Percentiles rank a stretch among this genome's conserved stretches.
Evolutionary conservation across 2,329 filamentous ascomycete genomes (phyloP).

Genomic region (Thelonectria discophora): DNA sequence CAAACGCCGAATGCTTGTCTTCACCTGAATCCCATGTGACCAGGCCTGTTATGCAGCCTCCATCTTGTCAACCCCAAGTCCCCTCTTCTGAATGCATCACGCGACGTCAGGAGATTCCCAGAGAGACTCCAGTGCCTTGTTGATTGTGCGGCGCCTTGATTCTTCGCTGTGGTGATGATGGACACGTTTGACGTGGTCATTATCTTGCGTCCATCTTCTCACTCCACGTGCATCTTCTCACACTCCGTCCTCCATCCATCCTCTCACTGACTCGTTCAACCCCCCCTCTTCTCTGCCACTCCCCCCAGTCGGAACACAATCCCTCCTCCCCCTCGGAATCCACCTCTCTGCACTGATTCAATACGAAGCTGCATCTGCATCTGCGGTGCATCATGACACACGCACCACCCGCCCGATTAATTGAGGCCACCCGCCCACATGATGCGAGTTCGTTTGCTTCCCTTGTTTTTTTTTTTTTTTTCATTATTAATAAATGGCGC

Average conservation of each 20-base stretch:
- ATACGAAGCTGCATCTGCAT: background rate
- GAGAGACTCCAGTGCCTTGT: background rate
- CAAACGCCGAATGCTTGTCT: too few relatives aligned
- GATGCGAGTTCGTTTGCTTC: conserved; percentile 1
- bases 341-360: background rate
- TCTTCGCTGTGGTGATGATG: too few relatives aligned
- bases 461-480: too few relatives aligned
- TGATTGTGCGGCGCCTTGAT: background rate
- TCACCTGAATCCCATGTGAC: background rate
- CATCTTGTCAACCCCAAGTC: too few relatives aligned
- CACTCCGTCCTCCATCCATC: too few relatives aligned
- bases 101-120: conserved; percentile 19
- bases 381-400: background rate
- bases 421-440: background rate
- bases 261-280: too few relatives aligned
- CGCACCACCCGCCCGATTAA: background rate
- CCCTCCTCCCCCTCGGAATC: background rate
- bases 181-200: too few relatives aligned
- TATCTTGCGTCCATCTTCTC: too few relatives aligned
- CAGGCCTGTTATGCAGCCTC: background rate
- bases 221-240: too few relatives aligned
- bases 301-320: background rate
- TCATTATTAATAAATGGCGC: too few relatives aligned
- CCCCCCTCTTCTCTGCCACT: too few relatives aligned
- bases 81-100: conserved; percentile 1